Evolutionary conservation across 306 rosid species (phyloP), one percentile per base, ranked within the genome.

Genomic region (Gastrolobium bilobum): DNA sequence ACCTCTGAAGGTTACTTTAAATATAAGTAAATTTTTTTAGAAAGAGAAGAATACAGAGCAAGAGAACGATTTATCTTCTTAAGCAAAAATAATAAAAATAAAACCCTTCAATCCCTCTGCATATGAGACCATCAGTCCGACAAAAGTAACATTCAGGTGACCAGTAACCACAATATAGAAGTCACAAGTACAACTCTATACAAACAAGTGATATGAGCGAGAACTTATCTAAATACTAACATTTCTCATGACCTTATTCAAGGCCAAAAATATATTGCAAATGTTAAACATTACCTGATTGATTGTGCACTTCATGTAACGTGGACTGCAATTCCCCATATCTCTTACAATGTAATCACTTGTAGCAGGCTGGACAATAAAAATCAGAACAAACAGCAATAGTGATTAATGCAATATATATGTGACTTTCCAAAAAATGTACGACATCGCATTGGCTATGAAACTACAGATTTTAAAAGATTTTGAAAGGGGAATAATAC

Each of bases 261-360:
- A 68, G 56, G 59, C 39, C 81, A 53, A 68, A 82, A 81, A 54
- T 58, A 57, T 75, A 51, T 64, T 15, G 39, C 40, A 70, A 61
- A 72, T 44, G 60, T 64, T 46, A 66, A 81, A 77, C 47, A 29
- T 82, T 67, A 95, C 99, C 99, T 95, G 98, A 90, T 91, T 89
- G 79, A 93, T 86, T 54, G 99, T 93, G 93, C 98, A 95, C 89
- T 94, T 93, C 98, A 93, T 95, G 88, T 88, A 93, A 65, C 98
- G 98, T 44, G 99, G 98, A 91, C 99, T 93, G 87, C 98, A 95
- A 79, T 95, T 95, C 77, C 99, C 98, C 4, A 87, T 90, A 84
- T 95, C 99, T 81, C 90, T 89, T 31, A 84, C 98, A 47, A 95
- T 90, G 75, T 77, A 95, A 79, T 95, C 98, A 81, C 96, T 90